phyloP scores from a whole-genome alignment of 495 filamentous ascomycete genomes.

The Penicillium odoratum region DNA sequence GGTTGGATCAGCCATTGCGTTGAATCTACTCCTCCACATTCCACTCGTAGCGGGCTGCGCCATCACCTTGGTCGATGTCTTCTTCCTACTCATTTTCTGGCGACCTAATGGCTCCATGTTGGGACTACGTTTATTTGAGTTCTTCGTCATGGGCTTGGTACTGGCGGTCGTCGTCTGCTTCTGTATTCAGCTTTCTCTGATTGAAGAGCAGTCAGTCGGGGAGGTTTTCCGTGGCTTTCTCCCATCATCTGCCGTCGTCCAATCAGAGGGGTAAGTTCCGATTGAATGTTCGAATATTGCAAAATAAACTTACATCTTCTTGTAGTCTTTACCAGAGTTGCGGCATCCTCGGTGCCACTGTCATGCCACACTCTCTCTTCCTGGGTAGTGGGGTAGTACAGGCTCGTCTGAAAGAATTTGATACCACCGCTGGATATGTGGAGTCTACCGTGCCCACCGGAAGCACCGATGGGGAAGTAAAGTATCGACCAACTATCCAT shows the following conservation, averaged over 20 bases:
- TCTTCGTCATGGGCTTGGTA: slow-evolving; percentile 76
- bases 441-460: slow-evolving; percentile 39
- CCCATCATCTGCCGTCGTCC: slow-evolving; percentile 71
- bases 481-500: slow-evolving; percentile 73
- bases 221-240: slow-evolving; percentile 84
- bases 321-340: slow-evolving; percentile 81
- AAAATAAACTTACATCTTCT: background rate
- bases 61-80: slow-evolving; percentile 79
- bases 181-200: slow-evolving; percentile 81
- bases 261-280: slow-evolving; percentile 60
- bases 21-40: slow-evolving; percentile 78
- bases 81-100: slow-evolving; percentile 85
- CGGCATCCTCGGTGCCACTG: slow-evolving; percentile 88
- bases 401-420: slow-evolving; percentile 76
- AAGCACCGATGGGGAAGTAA: slow-evolving; percentile 48
- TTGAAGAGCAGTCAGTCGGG: slow-evolving; percentile 65
- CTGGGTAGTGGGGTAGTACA: slow-evolving; percentile 89
- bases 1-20: slow-evolving; percentile 86
- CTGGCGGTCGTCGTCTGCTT: slow-evolving; percentile 88
- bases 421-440: slow-evolving; percentile 59
- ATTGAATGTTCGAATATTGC: slow-evolving; percentile 5
- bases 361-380: slow-evolving; percentile 92
- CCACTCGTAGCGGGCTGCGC: slow-evolving; percentile 86
- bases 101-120: slow-evolving; percentile 70
- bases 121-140: slow-evolving; percentile 75